These are phyloP conservation scores for Diaporthe batatas DNA, from an alignment of 2,329 filamentous ascomycete species.

Conservation along the genomic window DNA sequence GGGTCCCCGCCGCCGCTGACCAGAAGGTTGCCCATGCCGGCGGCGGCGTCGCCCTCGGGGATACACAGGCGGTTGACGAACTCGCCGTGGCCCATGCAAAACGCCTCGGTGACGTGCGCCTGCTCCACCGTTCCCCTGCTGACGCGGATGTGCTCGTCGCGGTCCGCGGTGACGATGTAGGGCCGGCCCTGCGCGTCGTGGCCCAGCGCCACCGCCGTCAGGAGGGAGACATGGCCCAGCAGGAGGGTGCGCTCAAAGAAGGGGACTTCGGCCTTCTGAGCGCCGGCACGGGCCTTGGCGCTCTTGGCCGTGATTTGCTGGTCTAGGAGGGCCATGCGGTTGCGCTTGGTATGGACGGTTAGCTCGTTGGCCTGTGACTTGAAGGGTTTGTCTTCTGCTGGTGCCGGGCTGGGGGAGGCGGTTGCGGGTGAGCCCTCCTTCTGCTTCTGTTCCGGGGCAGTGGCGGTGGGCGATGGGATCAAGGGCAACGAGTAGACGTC, in stretches of 20 bases:
- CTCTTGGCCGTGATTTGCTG: conserved; percentile 63
- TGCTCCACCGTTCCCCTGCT: conserved; percentile 82
- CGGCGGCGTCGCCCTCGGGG: conserved; percentile 53
- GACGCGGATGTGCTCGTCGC: conserved; percentile 84
- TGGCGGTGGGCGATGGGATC: conserved; percentile 52
- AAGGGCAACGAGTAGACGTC: conserved; percentile 93
- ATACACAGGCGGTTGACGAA: conserved; percentile 86
- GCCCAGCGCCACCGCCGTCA: conserved; percentile 79
- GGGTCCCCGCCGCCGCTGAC: conserved; percentile 91
- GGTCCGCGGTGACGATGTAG: conserved; percentile 69
- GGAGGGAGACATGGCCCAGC: conserved; percentile 94
- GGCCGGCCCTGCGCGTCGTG: conserved; percentile 55
- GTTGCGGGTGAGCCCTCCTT: conserved; percentile 45
- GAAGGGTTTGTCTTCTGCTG: conserved; percentile 50
- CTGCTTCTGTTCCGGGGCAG: background rate
- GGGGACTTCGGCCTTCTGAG: conserved; percentile 52
- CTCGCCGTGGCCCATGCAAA: conserved; percentile 88
- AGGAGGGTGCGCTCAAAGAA: conserved; percentile 82
- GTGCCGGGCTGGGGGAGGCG: conserved; percentile 36
- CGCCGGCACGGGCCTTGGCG: conserved; percentile 37
- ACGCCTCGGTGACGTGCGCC: conserved; percentile 88
- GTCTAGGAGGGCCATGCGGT: conserved; percentile 70
- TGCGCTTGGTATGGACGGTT: conserved; percentile 75
- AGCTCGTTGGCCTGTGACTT: conserved; percentile 68
- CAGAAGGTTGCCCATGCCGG: conserved; percentile 68